A percentile compares a stretch with the other conserved stretches of the same genome.
These are phyloP conservation scores for Tylopilus sp. DNA, from an alignment of 768 basidiomycete species.

Conservation along the genomic window DNA sequence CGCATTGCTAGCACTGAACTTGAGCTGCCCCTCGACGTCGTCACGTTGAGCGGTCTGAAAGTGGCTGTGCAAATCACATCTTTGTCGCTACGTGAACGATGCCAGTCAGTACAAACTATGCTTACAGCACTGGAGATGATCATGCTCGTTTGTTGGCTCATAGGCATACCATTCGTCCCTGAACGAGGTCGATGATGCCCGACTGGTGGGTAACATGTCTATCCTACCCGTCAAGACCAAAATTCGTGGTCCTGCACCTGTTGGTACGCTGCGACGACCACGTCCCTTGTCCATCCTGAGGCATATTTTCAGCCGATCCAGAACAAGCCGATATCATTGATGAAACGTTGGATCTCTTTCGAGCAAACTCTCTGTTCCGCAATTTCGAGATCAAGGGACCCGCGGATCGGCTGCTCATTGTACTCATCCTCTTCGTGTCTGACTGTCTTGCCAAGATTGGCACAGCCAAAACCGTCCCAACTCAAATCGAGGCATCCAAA, in stretches of 20 bases:
- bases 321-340: constrained; percentile 86
- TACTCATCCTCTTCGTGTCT: constrained; percentile 96
- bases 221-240: constrained; percentile 89
- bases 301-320: constrained; percentile 59
- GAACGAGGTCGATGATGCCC: constrained; percentile 79
- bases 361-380: constrained; percentile 97
- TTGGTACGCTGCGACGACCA: constrained; percentile 44
- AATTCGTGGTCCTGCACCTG: constrained; percentile 88
- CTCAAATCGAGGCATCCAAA: constrained; percentile 84
- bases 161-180: constrained; percentile 96
- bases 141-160: not conserved
- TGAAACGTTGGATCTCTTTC: constrained; percentile 94
- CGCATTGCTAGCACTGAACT: constrained; percentile 7
- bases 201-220: constrained; percentile 86
- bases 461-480: constrained; percentile 59
- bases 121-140: not conserved
- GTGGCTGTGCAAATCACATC: constrained; percentile 29
- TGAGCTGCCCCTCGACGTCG: not conserved
- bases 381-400: constrained; percentile 99
- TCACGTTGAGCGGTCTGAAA: not conserved
- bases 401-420: constrained; percentile 92
- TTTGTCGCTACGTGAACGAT: constrained; percentile 32
- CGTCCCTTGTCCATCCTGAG: constrained; percentile 7
- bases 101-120: constrained; percentile 46
- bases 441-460: constrained; percentile 95